Base-by-base conservation (phyloP, 345 rosid genomes). In the Eutrema heterophyllum region DNA sequence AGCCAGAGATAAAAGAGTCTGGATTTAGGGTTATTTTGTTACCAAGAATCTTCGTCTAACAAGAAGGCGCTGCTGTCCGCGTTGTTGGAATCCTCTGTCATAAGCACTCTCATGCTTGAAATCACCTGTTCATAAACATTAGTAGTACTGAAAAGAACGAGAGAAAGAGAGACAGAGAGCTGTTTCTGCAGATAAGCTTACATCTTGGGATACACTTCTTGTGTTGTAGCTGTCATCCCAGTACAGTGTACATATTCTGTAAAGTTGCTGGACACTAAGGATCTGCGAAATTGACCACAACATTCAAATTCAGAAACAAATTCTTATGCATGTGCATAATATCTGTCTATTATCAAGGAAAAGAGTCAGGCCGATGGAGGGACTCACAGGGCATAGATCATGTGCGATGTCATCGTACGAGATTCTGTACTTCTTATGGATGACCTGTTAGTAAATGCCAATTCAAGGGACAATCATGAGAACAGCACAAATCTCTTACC, bases 181-280 rank as follows among this genome's bases (percentile, higher is more conserved):
- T 33, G 5, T 48, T 48, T 62, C 36, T 18, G 44, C 21, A 43
- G 40, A 33, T 10, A 74, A 75, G 57, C 89, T 79, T 86, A 92
- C 99, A 67, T 73, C 81, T 59, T 89, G 89, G 49, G 97, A 88
- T 54, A 95, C 99, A 66, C 96, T 95, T 83, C 87, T 81, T 68
- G 99, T 95, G 63, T 92, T 95, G 74, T 95, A 92, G 83, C 92
- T 95, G 83, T 94, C 97, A 62, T 95, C 99, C 93, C 92, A 86
- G 73, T 95, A 92, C 10, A 92, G 75, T 24, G 99, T 86, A 69
- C 99, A 92, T 74, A 92, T 90, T 85, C 97, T 88, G 69, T 92
- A 95, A 53, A 95, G 86, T 80, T 90, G 99, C 81, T 95, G 99
- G 44, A 95, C 97, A 58, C 99, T 92, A 72, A 95, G 86, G 80